These are phyloP conservation scores for Pichia sp. DNA, from an alignment of 1,139 yeast genomes.

Conservation along the genomic window DNA sequence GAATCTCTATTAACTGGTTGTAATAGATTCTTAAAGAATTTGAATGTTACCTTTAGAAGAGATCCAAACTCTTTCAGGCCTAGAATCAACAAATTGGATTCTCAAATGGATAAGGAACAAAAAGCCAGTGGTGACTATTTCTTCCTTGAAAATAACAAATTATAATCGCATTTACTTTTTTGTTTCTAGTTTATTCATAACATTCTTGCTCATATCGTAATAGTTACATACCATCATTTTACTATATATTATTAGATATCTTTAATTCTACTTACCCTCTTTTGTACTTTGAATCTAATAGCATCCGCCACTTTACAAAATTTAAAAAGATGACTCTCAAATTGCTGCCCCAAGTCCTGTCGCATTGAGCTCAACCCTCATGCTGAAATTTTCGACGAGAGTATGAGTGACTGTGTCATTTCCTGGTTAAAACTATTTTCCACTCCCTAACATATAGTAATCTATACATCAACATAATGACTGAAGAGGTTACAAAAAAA, in stretches of 20 bases:
- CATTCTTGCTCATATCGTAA: background rate
- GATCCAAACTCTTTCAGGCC: conserved; percentile 98
- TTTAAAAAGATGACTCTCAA: no score
- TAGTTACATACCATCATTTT: background rate
- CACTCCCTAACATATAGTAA: background rate
- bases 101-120: conserved; percentile 98
- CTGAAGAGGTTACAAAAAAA: conserved; percentile 25
- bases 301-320: no score
- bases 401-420: no score
- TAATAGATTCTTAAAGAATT: conserved; percentile 91
- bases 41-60: conserved; percentile 97
- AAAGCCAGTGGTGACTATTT: conserved; percentile 86
- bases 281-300: background rate
- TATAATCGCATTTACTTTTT: conserved; percentile 27
- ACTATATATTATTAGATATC: background rate
- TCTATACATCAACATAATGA: conserved; percentile 14
- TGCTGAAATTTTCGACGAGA: background rate
- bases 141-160: conserved; percentile 69
- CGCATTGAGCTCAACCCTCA: no score
- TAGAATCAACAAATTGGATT: conserved; percentile 92
- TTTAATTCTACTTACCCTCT: background rate
- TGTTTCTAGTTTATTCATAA: background rate
- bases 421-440: background rate
- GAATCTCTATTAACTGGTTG: conserved; percentile 94
- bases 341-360: no score